Conservation (phyloP, 2,329 filamentous ascomycete species). For the Monosporascus sp. region DNA sequence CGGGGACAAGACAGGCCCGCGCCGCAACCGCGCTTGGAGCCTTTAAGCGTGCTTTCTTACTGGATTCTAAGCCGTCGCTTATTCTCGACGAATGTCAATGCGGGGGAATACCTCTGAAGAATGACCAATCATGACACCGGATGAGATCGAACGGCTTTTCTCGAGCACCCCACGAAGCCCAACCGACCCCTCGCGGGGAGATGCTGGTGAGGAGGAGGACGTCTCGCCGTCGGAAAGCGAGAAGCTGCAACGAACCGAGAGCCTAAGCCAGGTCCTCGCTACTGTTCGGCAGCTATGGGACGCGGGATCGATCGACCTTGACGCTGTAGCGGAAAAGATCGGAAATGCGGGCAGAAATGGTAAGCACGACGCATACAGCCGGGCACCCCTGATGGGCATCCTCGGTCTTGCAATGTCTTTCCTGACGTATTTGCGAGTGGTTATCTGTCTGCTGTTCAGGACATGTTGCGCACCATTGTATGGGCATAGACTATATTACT, state of each 20-base stretch:
- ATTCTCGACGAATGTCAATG: too few relatives aligned
- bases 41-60: too few relatives aligned
- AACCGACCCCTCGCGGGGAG: background rate
- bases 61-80: too few relatives aligned
- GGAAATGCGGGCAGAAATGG: background rate
- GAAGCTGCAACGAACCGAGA: background rate
- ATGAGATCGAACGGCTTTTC: background rate
- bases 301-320: background rate
- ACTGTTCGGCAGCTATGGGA: background rate
- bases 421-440: too few relatives aligned
- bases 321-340: background rate
- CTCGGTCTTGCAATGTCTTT: too few relatives aligned
- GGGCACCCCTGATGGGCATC: too few relatives aligned
- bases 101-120: background rate
- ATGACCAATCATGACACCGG: background rate
- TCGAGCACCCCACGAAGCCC: background rate
- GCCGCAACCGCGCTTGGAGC: too few relatives aligned
- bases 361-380: background rate
- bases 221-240: background rate
- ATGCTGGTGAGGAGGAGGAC: background rate
- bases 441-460: too few relatives aligned
- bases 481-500: too few relatives aligned
- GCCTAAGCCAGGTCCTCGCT: background rate
- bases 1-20: too few relatives aligned
- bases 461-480: too few relatives aligned